Evolutionary conservation across 805 yeast species (phyloP).

Genomic region (Candida ulmi): DNA sequence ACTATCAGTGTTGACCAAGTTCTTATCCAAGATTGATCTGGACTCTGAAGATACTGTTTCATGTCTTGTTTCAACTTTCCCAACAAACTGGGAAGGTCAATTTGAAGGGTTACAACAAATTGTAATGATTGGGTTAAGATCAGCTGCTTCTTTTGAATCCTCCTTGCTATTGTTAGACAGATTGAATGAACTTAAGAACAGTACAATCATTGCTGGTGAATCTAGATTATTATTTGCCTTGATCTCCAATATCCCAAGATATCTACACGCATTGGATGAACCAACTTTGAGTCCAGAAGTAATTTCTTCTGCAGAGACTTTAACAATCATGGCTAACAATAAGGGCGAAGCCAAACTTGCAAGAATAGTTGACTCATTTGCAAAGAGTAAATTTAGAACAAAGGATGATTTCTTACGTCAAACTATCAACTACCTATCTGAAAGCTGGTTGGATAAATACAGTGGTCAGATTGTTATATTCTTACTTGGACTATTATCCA

Average conservation of each 20-base stretch:
- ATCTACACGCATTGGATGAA: slow-evolving; percentile 70
- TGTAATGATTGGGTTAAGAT: slow-evolving; percentile 77
- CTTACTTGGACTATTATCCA: slow-evolving; percentile 72
- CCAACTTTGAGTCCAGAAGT: slow-evolving; percentile 46
- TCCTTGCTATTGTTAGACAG: slow-evolving; percentile 70
- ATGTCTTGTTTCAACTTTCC: slow-evolving; percentile 80
- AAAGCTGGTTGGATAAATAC: slow-evolving; percentile 64
- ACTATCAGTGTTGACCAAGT: slow-evolving; percentile 72
- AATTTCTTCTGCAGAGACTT: slow-evolving; percentile 44
- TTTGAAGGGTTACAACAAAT: slow-evolving; percentile 84
- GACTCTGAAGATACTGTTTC: slow-evolving; percentile 82
- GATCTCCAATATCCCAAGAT: slow-evolving; percentile 77
- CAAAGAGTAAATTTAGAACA: slow-evolving; percentile 79
- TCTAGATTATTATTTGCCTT: slow-evolving; percentile 66
- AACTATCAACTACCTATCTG: slow-evolving; percentile 62
- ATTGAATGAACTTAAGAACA: slow-evolving; percentile 58
- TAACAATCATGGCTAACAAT: slow-evolving; percentile 56
- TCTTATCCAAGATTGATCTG: slow-evolving; percentile 80
- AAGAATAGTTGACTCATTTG: slow-evolving; percentile 68
- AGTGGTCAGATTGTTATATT: slow-evolving; percentile 73
- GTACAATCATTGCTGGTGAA: slow-evolving; percentile 71
- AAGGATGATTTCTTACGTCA: slow-evolving; percentile 86
- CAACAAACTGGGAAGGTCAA: slow-evolving; percentile 92
- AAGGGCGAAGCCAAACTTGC: slow-evolving; percentile 55
- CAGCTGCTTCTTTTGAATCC: slow-evolving; percentile 73